These are phyloP conservation scores for Lanmaoa rubissima DNA, from an alignment of 768 basidiomycete species.

Conservation along the genomic window DNA sequence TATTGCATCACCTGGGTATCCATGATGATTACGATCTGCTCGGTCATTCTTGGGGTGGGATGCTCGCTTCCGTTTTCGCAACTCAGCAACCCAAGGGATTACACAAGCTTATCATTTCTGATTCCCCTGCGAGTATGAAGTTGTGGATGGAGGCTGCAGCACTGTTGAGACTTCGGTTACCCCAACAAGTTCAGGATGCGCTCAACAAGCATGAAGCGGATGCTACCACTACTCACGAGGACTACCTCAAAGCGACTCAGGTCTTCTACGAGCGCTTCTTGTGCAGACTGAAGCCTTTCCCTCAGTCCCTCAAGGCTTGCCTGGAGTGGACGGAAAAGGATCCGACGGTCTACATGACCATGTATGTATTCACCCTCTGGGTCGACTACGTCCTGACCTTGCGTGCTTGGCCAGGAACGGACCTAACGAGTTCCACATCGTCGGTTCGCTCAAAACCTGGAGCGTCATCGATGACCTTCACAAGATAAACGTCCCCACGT, in stretches of 20 bases:
- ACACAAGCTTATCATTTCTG: conserved; percentile 44
- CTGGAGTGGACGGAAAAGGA: conserved; percentile 41
- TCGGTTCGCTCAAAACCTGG: conserved; percentile 36
- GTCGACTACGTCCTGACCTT: conserved; percentile 1
- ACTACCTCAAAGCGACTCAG: conserved; percentile 44
- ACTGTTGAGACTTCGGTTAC: conserved; percentile 35
- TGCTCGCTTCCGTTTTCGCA: conserved; percentile 43
- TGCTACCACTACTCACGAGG: conserved; percentile 40
- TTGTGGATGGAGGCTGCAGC: conserved; percentile 39
- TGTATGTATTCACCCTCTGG: conserved; percentile 33
- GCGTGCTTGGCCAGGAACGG: conserved; percentile 33
- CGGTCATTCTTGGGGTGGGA: conserved; percentile 44
- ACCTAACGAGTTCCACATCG: conserved; percentile 38
- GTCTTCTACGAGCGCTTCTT: conserved; percentile 43
- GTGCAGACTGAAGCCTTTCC: conserved; percentile 46
- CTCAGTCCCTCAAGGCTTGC: conserved; percentile 35
- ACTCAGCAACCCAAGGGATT: conserved; percentile 43
- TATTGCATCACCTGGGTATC: conserved; percentile 45
- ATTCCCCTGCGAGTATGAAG: conserved; percentile 44
- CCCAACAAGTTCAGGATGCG: conserved; percentile 38
- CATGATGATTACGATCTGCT: conserved; percentile 40
- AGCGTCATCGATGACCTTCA: conserved; percentile 33
- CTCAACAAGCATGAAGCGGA: conserved; percentile 47
- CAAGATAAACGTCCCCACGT: conserved; percentile 33
- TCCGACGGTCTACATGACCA: conserved; percentile 46